Percentiles rank a stretch among this genome's conserved stretches.
These are phyloP conservation scores for Vigna hirtella DNA, from an alignment of 306 rosid genomes.

Conservation along the genomic window DNA sequence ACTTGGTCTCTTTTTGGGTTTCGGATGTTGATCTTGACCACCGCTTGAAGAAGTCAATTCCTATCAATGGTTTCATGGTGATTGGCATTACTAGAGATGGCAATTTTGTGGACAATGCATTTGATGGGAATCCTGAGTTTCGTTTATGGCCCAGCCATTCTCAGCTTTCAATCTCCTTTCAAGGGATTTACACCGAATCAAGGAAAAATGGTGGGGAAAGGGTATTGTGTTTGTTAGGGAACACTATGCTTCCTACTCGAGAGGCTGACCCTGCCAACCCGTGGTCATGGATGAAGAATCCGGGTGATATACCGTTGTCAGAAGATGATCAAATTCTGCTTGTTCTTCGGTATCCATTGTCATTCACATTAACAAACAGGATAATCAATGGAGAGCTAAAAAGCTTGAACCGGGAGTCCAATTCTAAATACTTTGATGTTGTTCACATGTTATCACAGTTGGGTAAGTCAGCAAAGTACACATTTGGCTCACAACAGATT, in stretches of 20 bases:
- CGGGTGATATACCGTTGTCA: conserved; percentile 59
- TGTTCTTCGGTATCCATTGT: conserved; percentile 74
- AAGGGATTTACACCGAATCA: conserved; percentile 88
- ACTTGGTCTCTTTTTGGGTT: conserved; percentile 76
- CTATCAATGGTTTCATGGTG: conserved; percentile 63
- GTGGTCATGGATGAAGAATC: conserved; percentile 76
- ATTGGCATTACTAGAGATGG: conserved; percentile 69
- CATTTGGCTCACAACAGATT: conserved; percentile 58
- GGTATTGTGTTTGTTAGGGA: conserved; percentile 88
- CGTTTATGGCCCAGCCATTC: conserved; percentile 71
- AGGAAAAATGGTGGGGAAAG: conserved; percentile 83
- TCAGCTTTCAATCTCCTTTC: conserved; percentile 64
- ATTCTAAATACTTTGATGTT: conserved; percentile 72
- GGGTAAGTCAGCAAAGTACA: conserved; percentile 57
- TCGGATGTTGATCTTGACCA: conserved; percentile 67
- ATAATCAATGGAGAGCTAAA: conserved; percentile 75
- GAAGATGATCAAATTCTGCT: conserved; percentile 83
- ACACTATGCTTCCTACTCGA: conserved; percentile 78
- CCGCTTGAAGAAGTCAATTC: conserved; percentile 63
- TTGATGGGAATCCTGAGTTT: conserved; percentile 58
- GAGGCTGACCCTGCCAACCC: conserved; percentile 66
- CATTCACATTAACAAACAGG: conserved; percentile 67
- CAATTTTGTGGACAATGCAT: conserved; percentile 45
- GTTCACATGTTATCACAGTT: conserved; percentile 77
- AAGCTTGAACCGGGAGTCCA: conserved; percentile 76